These are phyloP conservation scores for Salix caprea DNA, from an alignment of 345 rosid genomes.

Conservation along the genomic window DNA sequence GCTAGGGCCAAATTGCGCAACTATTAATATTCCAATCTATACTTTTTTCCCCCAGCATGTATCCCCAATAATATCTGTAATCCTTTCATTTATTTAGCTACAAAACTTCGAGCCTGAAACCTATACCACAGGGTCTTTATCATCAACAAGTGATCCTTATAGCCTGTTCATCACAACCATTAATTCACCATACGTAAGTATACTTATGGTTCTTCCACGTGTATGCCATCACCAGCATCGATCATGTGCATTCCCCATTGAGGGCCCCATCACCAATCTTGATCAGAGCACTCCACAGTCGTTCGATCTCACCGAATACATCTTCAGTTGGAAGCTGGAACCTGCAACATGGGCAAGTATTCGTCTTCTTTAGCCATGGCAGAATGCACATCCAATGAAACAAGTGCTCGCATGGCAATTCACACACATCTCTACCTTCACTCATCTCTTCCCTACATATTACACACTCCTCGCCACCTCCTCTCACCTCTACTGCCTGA, in stretches of 20 bases:
- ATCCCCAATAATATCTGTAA: not conserved
- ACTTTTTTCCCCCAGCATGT: not conserved
- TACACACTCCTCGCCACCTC: slow-evolving; percentile 52
- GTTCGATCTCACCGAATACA: slow-evolving; percentile 65
- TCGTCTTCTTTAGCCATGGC: slow-evolving; percentile 78
- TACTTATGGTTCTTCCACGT: slow-evolving; percentile 1
- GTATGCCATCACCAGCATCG: not conserved
- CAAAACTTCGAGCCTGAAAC: not conserved
- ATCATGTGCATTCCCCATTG: not conserved
- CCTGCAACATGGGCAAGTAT: slow-evolving; percentile 91
- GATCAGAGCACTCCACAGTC: slow-evolving; percentile 65
- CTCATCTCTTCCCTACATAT: slow-evolving; percentile 82
- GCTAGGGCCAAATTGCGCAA: not conserved
- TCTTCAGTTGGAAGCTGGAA: slow-evolving; percentile 83
- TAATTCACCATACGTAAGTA: not conserved
- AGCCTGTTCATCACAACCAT: not conserved
- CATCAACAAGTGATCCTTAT: not conserved
- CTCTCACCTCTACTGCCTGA: slow-evolving; percentile 48
- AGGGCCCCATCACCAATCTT: slow-evolving; percentile 21
- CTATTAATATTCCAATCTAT: not conserved
- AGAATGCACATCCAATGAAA: slow-evolving; percentile 87
- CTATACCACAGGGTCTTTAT: slow-evolving; percentile 18
- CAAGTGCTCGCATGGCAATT: slow-evolving; percentile 81
- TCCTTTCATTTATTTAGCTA: not conserved
- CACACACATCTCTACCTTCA: slow-evolving; percentile 72